Percentiles rank a stretch among this genome's conserved stretches.
phyloP scores from a whole-genome alignment of 1,139 yeast species.

The Blastobotrys aristatus region DNA sequence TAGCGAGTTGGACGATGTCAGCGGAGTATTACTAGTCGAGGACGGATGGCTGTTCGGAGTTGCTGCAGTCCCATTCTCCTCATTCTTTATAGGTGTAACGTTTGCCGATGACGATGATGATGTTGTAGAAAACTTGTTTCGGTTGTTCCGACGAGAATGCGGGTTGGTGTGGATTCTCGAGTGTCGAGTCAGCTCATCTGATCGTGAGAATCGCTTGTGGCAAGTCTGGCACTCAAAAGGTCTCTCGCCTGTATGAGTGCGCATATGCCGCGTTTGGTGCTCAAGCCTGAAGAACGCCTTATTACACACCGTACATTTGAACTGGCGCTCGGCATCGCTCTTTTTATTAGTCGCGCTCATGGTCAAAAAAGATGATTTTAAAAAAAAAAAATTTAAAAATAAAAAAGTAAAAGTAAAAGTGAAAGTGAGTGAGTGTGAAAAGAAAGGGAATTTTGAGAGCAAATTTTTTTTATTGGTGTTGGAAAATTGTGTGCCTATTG shows the following conservation, averaged over 20 bases:
- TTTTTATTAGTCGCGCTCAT: conserved; percentile 18
- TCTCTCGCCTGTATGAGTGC: conserved; percentile 95
- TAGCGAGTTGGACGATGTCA: conserved; percentile 12
- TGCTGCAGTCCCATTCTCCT: conserved; percentile 9
- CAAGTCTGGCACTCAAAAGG: conserved; percentile 91
- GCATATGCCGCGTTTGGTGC: conserved; percentile 88
- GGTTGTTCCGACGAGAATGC: conserved; percentile 51
- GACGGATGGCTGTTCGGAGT: conserved; percentile 7
- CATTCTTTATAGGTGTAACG: conserved; percentile 19
- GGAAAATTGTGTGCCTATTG: not conserved
- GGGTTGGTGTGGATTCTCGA: conserved; percentile 82
- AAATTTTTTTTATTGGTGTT: not conserved
- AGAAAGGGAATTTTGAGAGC: not conserved
- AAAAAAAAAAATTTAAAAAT: not conserved
- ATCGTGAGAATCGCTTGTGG: conserved; percentile 73
- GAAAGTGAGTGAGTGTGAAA: not conserved
- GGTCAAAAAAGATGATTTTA: conserved; percentile 1
- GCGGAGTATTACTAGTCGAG: conserved; percentile 2
- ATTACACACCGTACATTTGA: conserved; percentile 85
- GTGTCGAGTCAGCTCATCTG: conserved; percentile 90
- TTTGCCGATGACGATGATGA: too few relatives aligned
- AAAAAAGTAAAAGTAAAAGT: not conserved
- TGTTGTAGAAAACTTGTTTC: conserved; percentile 18
- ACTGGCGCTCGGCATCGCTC: conserved; percentile 55
- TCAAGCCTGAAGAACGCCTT: conserved; percentile 90